These are phyloP conservation scores for Nicotiana undulata DNA, from an alignment of 257 asterid species.

Conservation along the genomic window DNA sequence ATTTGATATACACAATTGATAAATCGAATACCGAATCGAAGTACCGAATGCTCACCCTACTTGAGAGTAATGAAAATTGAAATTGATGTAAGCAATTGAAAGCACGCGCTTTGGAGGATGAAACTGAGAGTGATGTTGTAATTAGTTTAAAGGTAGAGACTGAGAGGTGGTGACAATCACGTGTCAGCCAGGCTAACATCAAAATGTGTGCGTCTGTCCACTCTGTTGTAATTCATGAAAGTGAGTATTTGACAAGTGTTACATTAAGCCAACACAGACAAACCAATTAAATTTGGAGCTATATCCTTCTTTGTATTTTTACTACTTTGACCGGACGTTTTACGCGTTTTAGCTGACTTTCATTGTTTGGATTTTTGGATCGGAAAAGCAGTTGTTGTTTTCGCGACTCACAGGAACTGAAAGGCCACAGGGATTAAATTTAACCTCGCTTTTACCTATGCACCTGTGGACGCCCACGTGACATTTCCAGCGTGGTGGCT, in stretches of 20 bases:
- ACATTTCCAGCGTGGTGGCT: too few species aligned
- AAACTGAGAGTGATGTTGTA: not conserved
- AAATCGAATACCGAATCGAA: too few species aligned
- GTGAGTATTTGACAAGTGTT: not conserved
- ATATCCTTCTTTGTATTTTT: not conserved
- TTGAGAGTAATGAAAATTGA: too few species aligned
- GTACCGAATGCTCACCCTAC: too few species aligned
- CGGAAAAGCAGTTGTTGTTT: too few species aligned
- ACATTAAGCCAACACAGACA: not conserved
- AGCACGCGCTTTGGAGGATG: too few species aligned
- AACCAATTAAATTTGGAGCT: not conserved
- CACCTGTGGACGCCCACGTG: not conserved
- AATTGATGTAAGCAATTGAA: too few species aligned
- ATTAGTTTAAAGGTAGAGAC: too few species aligned
- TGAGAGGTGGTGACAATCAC: not conserved
- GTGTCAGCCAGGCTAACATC: not conserved
- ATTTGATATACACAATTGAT: too few species aligned
- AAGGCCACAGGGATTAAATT: not conserved
- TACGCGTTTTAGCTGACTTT: not conserved
- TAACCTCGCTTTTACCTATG: not conserved
- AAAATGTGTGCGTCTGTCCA: not conserved
- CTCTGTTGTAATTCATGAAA: not conserved
- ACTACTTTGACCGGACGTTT: not conserved
- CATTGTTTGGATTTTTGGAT: not conserved
- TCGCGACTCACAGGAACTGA: not conserved